Percentiles rank a stretch among this genome's conserved stretches.
These are phyloP conservation scores for Fusarium gaditjirri DNA, from an alignment of 2,329 filamentous ascomycete species.

Conservation along the genomic window DNA sequence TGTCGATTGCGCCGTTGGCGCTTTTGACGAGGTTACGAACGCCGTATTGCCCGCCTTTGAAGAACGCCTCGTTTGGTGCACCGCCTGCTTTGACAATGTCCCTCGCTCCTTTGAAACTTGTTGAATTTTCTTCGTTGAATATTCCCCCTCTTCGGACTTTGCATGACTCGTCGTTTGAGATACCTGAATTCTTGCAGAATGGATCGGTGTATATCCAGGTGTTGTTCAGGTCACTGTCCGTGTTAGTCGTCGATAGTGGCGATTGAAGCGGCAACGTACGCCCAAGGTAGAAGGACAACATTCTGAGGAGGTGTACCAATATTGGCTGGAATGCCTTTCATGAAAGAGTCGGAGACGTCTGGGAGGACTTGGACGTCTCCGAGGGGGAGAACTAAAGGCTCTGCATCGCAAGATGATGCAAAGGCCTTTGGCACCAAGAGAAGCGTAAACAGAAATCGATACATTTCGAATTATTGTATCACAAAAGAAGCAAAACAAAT, in stretches of 20 bases:
- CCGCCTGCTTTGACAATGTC: conserved; percentile 36
- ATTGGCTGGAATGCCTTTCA: conserved; percentile 43
- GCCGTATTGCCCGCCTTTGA: conserved; percentile 33
- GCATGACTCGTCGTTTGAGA: conserved; percentile 47
- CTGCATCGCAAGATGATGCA: conserved; percentile 25
- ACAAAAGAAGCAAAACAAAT: neutral
- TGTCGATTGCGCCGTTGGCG: conserved; percentile 40
- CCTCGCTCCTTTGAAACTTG: conserved; percentile 16
- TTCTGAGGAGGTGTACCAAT: conserved; percentile 44
- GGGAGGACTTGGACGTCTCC: conserved; percentile 40
- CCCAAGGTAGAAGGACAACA: conserved; percentile 47
- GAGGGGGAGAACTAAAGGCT: conserved; percentile 25
- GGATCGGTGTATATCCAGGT: conserved; percentile 49
- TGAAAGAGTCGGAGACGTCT: conserved; percentile 39
- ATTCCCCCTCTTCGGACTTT: conserved; percentile 36
- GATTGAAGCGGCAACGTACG: conserved; percentile 34
- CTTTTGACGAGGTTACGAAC: conserved; percentile 37
- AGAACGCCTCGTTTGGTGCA: conserved; percentile 13
- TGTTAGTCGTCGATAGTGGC: neutral
- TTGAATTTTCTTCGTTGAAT: conserved; percentile 32
- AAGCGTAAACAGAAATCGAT: neutral
- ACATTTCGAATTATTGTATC: neutral
- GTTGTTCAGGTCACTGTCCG: conserved; percentile 49
- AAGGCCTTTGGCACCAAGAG: neutral
- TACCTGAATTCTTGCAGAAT: conserved; percentile 42